Evolutionary conservation across 768 basidiomycete species (phyloP), one percentile per base, ranked within the genome.

Genomic region (Clathrus columnatus): DNA sequence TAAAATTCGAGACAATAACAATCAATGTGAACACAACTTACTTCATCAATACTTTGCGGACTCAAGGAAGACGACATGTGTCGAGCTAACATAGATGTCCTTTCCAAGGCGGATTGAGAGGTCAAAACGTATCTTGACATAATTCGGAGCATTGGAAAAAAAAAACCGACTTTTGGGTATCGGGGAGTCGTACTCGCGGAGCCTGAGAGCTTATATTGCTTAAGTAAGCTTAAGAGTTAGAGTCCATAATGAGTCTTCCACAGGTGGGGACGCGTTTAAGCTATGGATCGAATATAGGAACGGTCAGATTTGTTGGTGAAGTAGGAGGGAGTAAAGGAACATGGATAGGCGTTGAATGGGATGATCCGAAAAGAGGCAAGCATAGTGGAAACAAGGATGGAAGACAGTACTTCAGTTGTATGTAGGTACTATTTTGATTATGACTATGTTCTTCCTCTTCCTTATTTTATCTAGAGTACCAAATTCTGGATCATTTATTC

Each of bases 271-370:
- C 78, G 45, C 80, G 89, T 53, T 72, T 91, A 61, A 68, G 60
- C 60, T 67, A 78, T 52, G 69, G 74, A 51, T 79, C 75, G 18
- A 65, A 82, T 62, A 64, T 78, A 44, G 91, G 86, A 1, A 91
- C 88, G 4, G 68, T 95, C 59, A 80, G 70, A 68, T 93, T 78
- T 63, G 69, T 77, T 14, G 91, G 91, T 1, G 59, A 67, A 1
- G 82, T 94, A 18, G 71, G 79, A 17, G 77, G 77, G 14, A 82
- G 87, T 0, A 63, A 69, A 2, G 89, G 87, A 3, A 61, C 69
- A 11, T 98, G 94, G 94, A 75, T 93, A n/a, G 95, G 95, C n/a
- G 79, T 97, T 47, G 95, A 98, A 70, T 98, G 94, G 90, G 95
- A 98, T 64, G 84, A 91, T 63, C 78, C 83, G 18, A 57, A 67